These are phyloP conservation scores for Verticillium nubilum DNA, from an alignment of 2,329 filamentous ascomycete genomes.

Conservation along the genomic window DNA sequence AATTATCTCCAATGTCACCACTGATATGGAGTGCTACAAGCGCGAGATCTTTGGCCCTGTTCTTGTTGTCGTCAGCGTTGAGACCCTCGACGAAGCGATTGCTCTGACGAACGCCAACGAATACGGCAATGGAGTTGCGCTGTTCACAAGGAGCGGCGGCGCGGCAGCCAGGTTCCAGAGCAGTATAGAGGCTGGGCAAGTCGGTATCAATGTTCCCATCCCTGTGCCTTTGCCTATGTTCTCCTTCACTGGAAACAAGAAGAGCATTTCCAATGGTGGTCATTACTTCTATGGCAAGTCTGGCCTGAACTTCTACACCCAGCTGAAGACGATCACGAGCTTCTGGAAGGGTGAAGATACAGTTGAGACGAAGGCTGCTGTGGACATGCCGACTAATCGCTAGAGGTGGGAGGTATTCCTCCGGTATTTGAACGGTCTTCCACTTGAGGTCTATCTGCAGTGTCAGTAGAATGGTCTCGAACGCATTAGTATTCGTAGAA, in stretches of 20 bases:
- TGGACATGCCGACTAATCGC: constrained; percentile 3
- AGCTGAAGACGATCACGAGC: constrained; percentile 68
- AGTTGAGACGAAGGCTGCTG: neutral
- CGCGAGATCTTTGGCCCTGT: constrained; percentile 30
- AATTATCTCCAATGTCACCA: constrained; percentile 25
- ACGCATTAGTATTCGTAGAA: no score
- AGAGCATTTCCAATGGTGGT: constrained; percentile 61
- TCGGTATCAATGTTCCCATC: constrained; percentile 19
- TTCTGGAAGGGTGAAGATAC: constrained; percentile 59
- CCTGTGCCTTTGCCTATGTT: constrained; percentile 20
- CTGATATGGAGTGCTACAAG: constrained; percentile 29
- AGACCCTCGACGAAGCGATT: constrained; percentile 27
- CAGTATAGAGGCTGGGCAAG: constrained; percentile 19
- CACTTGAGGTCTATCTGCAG: no score
- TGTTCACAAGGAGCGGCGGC: constrained; percentile 25
- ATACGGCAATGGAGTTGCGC: constrained; percentile 28
- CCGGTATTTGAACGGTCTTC: no score
- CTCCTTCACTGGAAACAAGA: constrained; percentile 40
- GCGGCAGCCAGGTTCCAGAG: constrained; percentile 25
- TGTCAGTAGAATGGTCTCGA: no score
- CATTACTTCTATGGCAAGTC: constrained; percentile 70
- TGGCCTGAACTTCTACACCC: constrained; percentile 65
- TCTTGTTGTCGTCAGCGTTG: constrained; percentile 25
- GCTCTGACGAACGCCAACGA: constrained; percentile 22
- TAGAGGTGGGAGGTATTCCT: no score